Evolutionary conservation across 306 rosid species (phyloP), one percentile per base, ranked within the genome.

Genomic region (Styphnolobium japonicum): DNA sequence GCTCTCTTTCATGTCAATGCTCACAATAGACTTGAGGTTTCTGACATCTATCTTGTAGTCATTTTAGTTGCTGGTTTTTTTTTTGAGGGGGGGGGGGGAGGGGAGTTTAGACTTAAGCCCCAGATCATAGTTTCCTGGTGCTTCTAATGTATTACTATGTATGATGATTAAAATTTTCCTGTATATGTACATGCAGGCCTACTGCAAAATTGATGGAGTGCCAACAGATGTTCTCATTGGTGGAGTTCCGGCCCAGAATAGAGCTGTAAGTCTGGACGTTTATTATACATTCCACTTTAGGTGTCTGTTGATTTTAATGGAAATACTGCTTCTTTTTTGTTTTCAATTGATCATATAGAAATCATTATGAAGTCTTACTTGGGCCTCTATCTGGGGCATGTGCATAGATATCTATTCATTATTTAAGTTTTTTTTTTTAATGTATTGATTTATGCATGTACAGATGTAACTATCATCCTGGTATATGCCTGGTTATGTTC

Each of bases 181-280:
- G 18, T 57, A 10, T 12, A 11, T 67, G 45, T 64, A 45, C 36
- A 46, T 31, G 83, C 51, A 94, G 98, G 98, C 97, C 27, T 95
- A 92, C 77, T 95, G 98, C 86, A 87, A 55, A 84, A 85, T 95
- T 81, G 98, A 95, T 56, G 98, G 97, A 64, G 74, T 95, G 60
- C 88, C 95, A 7, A 86, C 85, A 2, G 97, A 95, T 86, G 37
- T 93, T 64, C 89, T 95, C 53, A 76, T 95, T 36, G 66, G 75
- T 75, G 98, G 98, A 80, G 76, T 82, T 79, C 77, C 85, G 5
- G 80, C 90, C 82, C 98, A 95, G 86, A 95, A 92, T 80, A 92
- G 98, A 92, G 98, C 98, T 76, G 98, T 95, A 84, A 91, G 97
- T 87, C 6, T 69, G 74, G 49, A 73, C n/a, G 10, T 58, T 63